These are phyloP conservation scores for Termitomyces sp. DNA, from an alignment of 768 basidiomycete species.

Conservation along the genomic window DNA sequence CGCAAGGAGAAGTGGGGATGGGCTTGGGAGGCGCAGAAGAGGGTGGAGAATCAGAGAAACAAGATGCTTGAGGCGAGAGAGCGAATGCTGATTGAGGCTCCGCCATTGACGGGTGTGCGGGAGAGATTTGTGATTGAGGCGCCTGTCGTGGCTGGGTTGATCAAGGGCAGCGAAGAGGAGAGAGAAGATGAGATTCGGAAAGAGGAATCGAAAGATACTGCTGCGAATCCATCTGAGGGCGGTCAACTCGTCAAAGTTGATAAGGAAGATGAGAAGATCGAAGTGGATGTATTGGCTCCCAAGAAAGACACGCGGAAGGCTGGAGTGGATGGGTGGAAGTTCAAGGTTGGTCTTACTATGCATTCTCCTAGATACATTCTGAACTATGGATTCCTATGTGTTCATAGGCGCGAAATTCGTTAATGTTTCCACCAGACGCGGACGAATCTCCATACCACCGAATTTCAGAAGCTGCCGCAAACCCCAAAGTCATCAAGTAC, in stretches of 20 bases:
- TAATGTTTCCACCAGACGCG: slow-evolving; percentile 95
- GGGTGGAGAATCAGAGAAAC: slow-evolving; percentile 62
- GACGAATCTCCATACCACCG: slow-evolving; percentile 75
- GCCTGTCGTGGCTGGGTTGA: slow-evolving; percentile 48
- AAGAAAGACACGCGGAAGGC: slow-evolving; percentile 67
- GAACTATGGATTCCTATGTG: not conserved
- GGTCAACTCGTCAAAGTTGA: slow-evolving; percentile 19
- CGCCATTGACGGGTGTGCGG: slow-evolving; percentile 54
- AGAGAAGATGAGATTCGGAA: slow-evolving; percentile 12
- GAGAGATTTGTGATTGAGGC: slow-evolving; percentile 63
- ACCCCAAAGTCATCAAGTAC: slow-evolving; percentile 67
- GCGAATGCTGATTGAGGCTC: slow-evolving; percentile 66
- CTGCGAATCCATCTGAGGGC: slow-evolving; percentile 16
- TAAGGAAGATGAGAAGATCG: slow-evolving; percentile 22
- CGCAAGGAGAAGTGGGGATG: slow-evolving; percentile 80
- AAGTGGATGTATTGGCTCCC: slow-evolving; percentile 75
- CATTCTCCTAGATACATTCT: not conserved
- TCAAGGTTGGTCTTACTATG: slow-evolving; percentile 48
- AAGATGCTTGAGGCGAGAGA: slow-evolving; percentile 66
- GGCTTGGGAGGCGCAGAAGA: slow-evolving; percentile 91
- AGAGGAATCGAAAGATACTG: slow-evolving; percentile 17
- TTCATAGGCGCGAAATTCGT: slow-evolving; percentile 80
- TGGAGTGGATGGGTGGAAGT: slow-evolving; percentile 77
- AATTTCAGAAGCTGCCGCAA: slow-evolving; percentile 23
- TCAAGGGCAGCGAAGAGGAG: slow-evolving; percentile 31